Base-by-base conservation (phyloP, 192 early-diverging fungal genomes). In the Backusella morwellensis region DNA sequence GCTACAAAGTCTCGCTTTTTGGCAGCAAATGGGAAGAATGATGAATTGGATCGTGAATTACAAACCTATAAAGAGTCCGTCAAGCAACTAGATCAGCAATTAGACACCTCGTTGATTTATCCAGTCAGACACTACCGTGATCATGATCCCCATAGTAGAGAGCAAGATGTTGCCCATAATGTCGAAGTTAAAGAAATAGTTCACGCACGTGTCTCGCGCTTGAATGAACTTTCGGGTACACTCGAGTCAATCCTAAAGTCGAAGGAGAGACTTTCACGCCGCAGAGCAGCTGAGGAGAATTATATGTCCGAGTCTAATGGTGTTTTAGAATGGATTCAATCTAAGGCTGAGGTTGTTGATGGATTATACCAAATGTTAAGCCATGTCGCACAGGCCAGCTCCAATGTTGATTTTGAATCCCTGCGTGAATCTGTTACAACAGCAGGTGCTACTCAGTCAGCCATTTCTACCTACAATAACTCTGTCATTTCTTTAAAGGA, bases 211-310 rank as follows among this genome's bases (percentile, higher is more conserved):
- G 26, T 23, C 2, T 23, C 34, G 15, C 67, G 73, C n/a, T 26
- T 82, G 21, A 38, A 75, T 17, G 81, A 82, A 8, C 41, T 78
- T 1, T 66, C 66, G 3, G 35, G 34, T 23, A 73, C 81, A 56
- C 41, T 82, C 3, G 68, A 75, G 32, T 59, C 81, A 0, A 68
- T 82, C 11, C 29, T 75, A 19, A 72, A 78, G 29, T 75, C 77
- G 2, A 75, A 70, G 11, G 77, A 82, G 72, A 54, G 77, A 0
- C 74, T 72, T 7, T 78, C 81, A 34, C 73, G 77, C 26, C 77
- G 76, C 19, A 69, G 47, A 38, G 75, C 74, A 19, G 69, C 76
- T 1, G 72, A 75, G 6, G 73, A 70, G 15, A 66, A 70, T 15
- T 78, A 78, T 8, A 50, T 52, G 17, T 72, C 63, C 5, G 72